Conservation (phyloP, 768 basidiomycete genomes). For the Lepiota venenata region DNA sequence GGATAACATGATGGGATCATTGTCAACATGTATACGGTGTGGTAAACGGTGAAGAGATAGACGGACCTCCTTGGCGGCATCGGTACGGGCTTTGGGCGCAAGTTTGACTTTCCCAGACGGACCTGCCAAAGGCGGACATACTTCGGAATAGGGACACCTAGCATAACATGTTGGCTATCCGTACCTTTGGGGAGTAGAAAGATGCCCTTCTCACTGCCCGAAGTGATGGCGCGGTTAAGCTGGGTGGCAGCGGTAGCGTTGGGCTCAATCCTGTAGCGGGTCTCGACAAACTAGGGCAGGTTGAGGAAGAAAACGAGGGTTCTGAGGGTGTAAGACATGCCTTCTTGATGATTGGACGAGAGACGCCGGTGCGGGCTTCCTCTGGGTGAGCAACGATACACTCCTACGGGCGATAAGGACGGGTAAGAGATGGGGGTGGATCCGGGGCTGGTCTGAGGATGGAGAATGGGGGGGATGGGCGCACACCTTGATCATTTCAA, state of each 20-base stretch:
- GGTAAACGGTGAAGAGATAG: not conserved
- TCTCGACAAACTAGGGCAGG: constrained; percentile 67
- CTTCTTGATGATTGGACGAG: constrained; percentile 81
- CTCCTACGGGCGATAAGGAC: constrained; percentile 39
- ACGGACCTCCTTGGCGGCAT: constrained; percentile 50
- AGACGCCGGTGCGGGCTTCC: constrained; percentile 73
- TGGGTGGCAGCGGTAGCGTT: constrained; percentile 70
- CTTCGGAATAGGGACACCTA: not conserved
- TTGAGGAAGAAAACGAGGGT: constrained; percentile 13
- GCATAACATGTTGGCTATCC: constrained; percentile 9
- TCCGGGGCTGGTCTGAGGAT: constrained; percentile 2
- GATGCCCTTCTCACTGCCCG: constrained; percentile 44
- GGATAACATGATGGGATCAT: constrained; percentile 12
- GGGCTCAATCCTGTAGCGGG: constrained; percentile 76
- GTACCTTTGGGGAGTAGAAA: constrained; percentile 50
- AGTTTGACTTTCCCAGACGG: constrained; percentile 54
- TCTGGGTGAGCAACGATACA: constrained; percentile 71
- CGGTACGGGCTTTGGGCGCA: constrained; percentile 59
- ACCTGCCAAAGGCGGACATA: constrained; percentile 20
- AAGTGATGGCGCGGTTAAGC: constrained; percentile 77
- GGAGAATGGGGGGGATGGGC: constrained; percentile 12
- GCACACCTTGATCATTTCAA: constrained; percentile 77
- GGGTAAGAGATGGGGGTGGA: constrained; percentile 31
- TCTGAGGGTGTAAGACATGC: constrained; percentile 24
- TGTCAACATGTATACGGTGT: constrained; percentile 10